Evolutionary conservation across 169 alveolate genomes (phyloP), one percentile per base, ranked within the genome.

Genomic region (Amoebophrya sp.): DNA sequence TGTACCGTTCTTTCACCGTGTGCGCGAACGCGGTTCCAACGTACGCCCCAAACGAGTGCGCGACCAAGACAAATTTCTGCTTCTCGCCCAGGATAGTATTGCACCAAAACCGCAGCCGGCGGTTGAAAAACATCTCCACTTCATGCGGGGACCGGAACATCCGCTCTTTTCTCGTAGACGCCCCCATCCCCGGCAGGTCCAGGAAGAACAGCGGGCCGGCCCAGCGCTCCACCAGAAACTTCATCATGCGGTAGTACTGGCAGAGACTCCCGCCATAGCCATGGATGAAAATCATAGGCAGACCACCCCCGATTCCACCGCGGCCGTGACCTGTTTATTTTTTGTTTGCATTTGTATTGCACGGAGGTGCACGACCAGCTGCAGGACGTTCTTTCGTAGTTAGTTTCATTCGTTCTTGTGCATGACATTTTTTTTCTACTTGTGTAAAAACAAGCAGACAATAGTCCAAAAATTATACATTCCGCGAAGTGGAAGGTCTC

Each of bases 201-300:
- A 66, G 83, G 35, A 66, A 66, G 35, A 25, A 66, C 10, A 66
- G 32, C 83, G 83, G 83, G 32, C 83, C 83, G 83, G 83, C 83
- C 83, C 83, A 66, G 29, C 83, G 83, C 83, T 66, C 83, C 32
- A 66, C 83, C 32, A 66, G 83, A 66, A 66, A 66, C 83, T n/a
- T 18, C 83, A 66, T 66, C 83, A 66, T 66, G 12, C 83, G 83
- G 35, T 66, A 66, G 83, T 25, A 66, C 83, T 66, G 83, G 83
- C 83, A 66, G 35, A 66, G 32, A n/a, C 35, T 12, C 7, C 83
- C 83, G 32, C 83, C 83, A 25, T 66, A 66, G 32, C 83, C 83
- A 25, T 66, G 83, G 83, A 66, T n/a, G 39, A 66, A 25, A 25
- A 66, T 25, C 83, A 66, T 66, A 2, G 83, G 83, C 12, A 66